Base-by-base conservation (phyloP, 2,329 filamentous ascomycete species). In the Talaromyces pinophilus region DNA sequence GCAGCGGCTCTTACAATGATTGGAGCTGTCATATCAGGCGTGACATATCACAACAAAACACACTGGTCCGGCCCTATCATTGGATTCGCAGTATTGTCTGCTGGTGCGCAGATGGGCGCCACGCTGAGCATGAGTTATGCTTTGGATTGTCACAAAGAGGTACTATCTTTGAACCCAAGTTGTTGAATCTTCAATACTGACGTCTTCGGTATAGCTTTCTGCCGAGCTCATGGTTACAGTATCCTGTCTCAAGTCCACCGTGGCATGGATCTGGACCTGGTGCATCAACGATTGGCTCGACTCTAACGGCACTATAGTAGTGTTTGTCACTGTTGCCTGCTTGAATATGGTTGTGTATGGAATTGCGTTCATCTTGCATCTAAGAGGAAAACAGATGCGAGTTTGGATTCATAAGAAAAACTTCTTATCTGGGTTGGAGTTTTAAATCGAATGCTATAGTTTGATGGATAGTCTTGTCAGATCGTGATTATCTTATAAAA, bases 201-300 rank as follows among this genome's bases (percentile, higher is more conserved):
- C 19, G 1, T 19, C 19, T 19, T 19, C 19, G 19, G 19, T 19
- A 19, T 19, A 19, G 19, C 19, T 19, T 19, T 19, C 19, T 19
- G 73, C 71, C 0, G 73, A 75, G 48, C 59, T 73, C 1, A 75
- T 75, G 72, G 73, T 75, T 7, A 73, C 74, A 0, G 70, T 75
- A 61, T 70, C 73, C 19, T 71, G 69, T 35, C 54, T 75, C 8
- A 73, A 75, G 42, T 70, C 68, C 22, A 50, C 63, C 1, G 72
- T 75, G 35, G 73, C 73, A 0, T 75, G 73, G 74, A 73, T 73
- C 5, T 75, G 72, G 70, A 71, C 69, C 0, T 71, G 70, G 69
- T 66, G 67, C 25, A 69, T 71, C 19, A 71, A 69, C 38, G 69
- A 69, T 38, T 72, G 46, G 61, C 15, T 62, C 13, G 11, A 46